A percentile compares a stretch with the other conserved stretches of the same genome.
phyloP scores from a whole-genome alignment of 768 basidiomycete genomes.

The Gautieria morchelliformis region DNA sequence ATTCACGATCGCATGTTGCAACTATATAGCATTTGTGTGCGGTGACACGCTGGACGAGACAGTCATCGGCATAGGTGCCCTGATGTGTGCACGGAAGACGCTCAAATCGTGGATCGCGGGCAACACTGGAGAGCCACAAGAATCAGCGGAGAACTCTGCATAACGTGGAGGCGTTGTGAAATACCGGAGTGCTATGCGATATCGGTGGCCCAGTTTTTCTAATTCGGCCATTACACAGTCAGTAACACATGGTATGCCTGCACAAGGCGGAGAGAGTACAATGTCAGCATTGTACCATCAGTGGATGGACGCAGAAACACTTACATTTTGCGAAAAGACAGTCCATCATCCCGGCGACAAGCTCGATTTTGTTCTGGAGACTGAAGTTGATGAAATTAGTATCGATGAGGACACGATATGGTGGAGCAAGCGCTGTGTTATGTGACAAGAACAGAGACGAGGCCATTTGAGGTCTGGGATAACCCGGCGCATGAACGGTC shows the following conservation, averaged over 20 bases:
- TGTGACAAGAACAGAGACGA: constrained; percentile 91
- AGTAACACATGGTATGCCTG: constrained; percentile 98
- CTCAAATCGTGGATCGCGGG: constrained; percentile 95
- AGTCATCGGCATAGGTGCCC: constrained; percentile 99
- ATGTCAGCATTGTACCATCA: background rate
- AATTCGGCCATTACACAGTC: constrained; percentile 98
- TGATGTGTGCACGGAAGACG: constrained; percentile 84
- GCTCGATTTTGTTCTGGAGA: constrained; percentile 94
- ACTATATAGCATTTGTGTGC: constrained; percentile 95
- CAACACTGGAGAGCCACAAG: constrained; percentile 51
- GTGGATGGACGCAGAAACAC: constrained; percentile 16
- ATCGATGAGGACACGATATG: constrained; percentile 94
- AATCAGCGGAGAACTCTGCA: background rate
- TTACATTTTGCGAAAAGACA: constrained; percentile 95
- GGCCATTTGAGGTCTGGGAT: constrained; percentile 66
- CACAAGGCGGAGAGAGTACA: background rate
- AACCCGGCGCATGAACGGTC: background rate
- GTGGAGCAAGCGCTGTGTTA: constrained; percentile 91
- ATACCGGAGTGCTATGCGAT: constrained; percentile 87
- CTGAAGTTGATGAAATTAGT: constrained; percentile 99
- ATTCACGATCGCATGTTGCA: constrained; percentile 94
- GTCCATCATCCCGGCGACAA: constrained; percentile 99
- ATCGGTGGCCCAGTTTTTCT: constrained; percentile 94
- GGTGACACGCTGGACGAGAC: constrained; percentile 90
- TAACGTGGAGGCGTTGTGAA: constrained; percentile 17